Evolutionary conservation across 2,329 filamentous ascomycete species (phyloP).

Genomic region (Colletotrichum tropicale): DNA sequence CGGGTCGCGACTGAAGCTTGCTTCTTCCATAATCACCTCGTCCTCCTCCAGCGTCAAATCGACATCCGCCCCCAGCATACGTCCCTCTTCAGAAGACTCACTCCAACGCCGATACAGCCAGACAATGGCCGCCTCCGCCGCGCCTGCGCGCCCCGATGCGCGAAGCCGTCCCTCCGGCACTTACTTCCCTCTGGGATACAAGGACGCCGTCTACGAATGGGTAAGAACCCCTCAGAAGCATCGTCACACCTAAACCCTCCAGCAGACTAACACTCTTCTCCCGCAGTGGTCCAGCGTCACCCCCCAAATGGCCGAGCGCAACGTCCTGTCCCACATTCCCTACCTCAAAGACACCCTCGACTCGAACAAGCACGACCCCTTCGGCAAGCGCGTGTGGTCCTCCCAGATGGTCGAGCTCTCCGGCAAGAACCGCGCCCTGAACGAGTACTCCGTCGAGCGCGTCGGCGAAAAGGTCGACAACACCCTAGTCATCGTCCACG

Average conservation of each 20-base stretch:
- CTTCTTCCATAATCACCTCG: constrained; percentile 22
- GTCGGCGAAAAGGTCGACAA: constrained; percentile 80
- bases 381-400: constrained; percentile 85
- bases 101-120: constrained; percentile 12
- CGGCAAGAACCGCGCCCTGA: constrained; percentile 85
- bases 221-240: constrained; percentile 50
- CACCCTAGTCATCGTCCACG: constrained; percentile 93
- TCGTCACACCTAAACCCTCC: neutral
- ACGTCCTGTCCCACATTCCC: constrained; percentile 85
- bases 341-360: constrained; percentile 74
- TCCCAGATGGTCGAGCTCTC: constrained; percentile 83
- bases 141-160: constrained; percentile 2
- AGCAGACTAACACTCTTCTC: constrained; percentile 11
- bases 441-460: constrained; percentile 91
- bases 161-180: constrained; percentile 29
- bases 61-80: neutral
- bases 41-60: constrained; percentile 12
- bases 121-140: constrained; percentile 19
- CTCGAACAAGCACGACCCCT: constrained; percentile 67
- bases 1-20: constrained; percentile 43
- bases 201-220: constrained; percentile 92
- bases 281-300: constrained; percentile 85
- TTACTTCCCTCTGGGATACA: constrained; percentile 88
- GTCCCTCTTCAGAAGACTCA: constrained; percentile 6
- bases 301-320: constrained; percentile 83